Conservation (phyloP, 495 filamentous ascomycete species). For the Apodospora peruviana region DNA sequence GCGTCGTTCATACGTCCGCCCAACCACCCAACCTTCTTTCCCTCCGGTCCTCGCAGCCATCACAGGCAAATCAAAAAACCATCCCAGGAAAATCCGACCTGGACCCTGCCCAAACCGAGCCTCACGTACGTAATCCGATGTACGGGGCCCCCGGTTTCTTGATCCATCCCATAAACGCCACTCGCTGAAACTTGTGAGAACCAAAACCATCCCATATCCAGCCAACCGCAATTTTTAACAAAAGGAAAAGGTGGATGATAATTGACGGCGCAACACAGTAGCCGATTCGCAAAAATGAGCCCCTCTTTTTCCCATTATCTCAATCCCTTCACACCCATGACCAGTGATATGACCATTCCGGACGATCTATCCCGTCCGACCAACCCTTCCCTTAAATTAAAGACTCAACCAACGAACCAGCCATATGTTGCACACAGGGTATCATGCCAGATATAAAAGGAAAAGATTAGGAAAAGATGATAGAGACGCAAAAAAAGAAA, state of each 20-base stretch:
- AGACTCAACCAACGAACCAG: neutral
- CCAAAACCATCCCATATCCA: neutral
- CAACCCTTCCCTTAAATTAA: neutral
- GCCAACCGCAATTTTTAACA: neutral
- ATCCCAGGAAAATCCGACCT: neutral
- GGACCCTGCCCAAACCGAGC: slow-evolving; percentile 5
- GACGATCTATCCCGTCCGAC: neutral
- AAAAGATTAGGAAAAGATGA: slow-evolving; percentile 7
- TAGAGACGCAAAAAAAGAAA: neutral
- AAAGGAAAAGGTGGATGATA: neutral
- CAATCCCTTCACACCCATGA: neutral
- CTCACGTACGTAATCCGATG: neutral
- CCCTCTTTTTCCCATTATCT: neutral
- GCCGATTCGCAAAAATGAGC: neutral
- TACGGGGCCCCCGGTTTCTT: slow-evolving; percentile 4
- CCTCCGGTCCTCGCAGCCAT: neutral
- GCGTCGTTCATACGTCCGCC: neutral
- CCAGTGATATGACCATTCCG: neutral
- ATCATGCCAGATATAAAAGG: slow-evolving; percentile 25
- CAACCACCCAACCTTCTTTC: neutral
- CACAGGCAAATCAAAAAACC: neutral
- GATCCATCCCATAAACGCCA: neutral
- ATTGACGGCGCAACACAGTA: neutral
- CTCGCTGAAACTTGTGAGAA: neutral
- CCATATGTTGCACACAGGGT: slow-evolving; percentile 23